These are phyloP conservation scores for Hylodesmum podocarpum DNA, from an alignment of 306 rosid species.

Conservation along the genomic window DNA sequence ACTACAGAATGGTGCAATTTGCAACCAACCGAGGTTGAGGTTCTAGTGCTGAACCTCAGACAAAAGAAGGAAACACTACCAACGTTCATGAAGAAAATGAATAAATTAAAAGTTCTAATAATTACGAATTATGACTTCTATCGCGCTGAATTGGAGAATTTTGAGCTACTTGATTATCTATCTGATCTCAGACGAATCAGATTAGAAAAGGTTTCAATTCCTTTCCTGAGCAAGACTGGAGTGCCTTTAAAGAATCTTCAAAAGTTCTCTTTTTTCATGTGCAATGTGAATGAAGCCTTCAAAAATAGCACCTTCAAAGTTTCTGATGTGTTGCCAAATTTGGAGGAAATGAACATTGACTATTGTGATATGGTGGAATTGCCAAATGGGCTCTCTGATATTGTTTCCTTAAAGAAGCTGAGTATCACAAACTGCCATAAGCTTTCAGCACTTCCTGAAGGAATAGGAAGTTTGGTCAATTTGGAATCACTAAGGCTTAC, in stretches of 20 bases:
- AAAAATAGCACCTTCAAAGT: slow-evolving; percentile 5
- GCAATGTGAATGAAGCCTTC: slow-evolving; percentile 45
- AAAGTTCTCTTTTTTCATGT: slow-evolving; percentile 54
- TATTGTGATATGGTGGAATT: slow-evolving; percentile 47
- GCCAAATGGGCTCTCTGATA: slow-evolving; percentile 34
- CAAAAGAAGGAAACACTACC: slow-evolving; percentile 42
- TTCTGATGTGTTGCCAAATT: slow-evolving; percentile 42
- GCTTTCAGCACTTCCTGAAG: slow-evolving; percentile 47
- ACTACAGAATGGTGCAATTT: slow-evolving; percentile 42
- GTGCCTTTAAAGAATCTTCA: slow-evolving; percentile 34
- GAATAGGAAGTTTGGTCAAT: slow-evolving; percentile 31
- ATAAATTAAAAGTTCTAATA: slow-evolving; percentile 44
- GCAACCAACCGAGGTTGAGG: slow-evolving; percentile 44
- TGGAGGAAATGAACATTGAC: slow-evolving; percentile 51
- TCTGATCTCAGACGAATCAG: slow-evolving; percentile 43
- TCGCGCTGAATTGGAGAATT: slow-evolving; percentile 32
- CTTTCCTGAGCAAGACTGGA: slow-evolving; percentile 21
- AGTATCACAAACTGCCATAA: slow-evolving; percentile 51
- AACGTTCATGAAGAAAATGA: slow-evolving; percentile 39
- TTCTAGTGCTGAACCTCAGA: slow-evolving; percentile 46
- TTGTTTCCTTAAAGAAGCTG: slow-evolving; percentile 34
- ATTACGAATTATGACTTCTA: slow-evolving; percentile 39
- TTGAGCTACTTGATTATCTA: slow-evolving; percentile 29
- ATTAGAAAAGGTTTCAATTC: slow-evolving; percentile 45
- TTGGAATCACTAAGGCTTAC: slow-evolving; percentile 48